A percentile compares a stretch with the other conserved stretches of the same genome.
Evolutionary conservation across 2,329 filamentous ascomycete species (phyloP).

Genomic region (Fusarium haematococcum): DNA sequence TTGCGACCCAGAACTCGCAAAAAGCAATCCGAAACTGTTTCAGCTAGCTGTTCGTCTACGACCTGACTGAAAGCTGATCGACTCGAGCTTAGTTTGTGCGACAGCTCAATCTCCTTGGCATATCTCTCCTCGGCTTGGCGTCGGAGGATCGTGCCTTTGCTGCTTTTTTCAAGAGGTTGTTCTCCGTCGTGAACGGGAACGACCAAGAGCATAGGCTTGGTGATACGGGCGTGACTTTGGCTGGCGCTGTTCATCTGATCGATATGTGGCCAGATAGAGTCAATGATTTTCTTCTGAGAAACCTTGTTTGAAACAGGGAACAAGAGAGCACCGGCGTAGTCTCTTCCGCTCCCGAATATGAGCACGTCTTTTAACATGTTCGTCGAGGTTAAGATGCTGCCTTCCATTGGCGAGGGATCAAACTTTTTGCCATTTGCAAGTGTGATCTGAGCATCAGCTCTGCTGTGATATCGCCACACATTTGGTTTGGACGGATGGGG

Average conservation of each 20-base stretch:
- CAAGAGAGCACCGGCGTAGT: constrained; percentile 68
- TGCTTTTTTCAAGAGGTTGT: constrained; percentile 65
- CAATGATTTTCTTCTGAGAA: constrained; percentile 52
- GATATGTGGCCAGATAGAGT: constrained; percentile 56
- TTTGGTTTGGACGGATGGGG: constrained; percentile 61
- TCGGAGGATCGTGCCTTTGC: constrained; percentile 71
- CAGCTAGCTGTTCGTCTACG: constrained; percentile 50
- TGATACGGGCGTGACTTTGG: constrained; percentile 63
- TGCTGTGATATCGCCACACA: constrained; percentile 72
- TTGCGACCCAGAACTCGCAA: constrained; percentile 44
- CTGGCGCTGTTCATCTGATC: constrained; percentile 60
- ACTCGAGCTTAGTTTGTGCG: constrained; percentile 52
- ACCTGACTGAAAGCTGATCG: constrained; percentile 23
- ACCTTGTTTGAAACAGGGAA: constrained; percentile 54
- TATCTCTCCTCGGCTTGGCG: constrained; percentile 63
- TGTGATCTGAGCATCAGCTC: constrained; percentile 71
- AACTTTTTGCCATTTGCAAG: constrained; percentile 77
- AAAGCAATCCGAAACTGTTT: constrained; percentile 50
- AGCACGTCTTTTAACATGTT: constrained; percentile 64
- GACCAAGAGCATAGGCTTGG: constrained; percentile 62
- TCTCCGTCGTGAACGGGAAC: constrained; percentile 45
- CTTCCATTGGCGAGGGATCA: constrained; percentile 72
- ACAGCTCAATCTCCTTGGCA: constrained; percentile 56
- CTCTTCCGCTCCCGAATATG: constrained; percentile 69
- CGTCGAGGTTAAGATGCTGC: constrained; percentile 59